A percentile compares a stretch with the other conserved stretches of the same genome.
Conservation (phyloP, 495 filamentous ascomycete species). For the Coniosporium apollinis region DNA sequence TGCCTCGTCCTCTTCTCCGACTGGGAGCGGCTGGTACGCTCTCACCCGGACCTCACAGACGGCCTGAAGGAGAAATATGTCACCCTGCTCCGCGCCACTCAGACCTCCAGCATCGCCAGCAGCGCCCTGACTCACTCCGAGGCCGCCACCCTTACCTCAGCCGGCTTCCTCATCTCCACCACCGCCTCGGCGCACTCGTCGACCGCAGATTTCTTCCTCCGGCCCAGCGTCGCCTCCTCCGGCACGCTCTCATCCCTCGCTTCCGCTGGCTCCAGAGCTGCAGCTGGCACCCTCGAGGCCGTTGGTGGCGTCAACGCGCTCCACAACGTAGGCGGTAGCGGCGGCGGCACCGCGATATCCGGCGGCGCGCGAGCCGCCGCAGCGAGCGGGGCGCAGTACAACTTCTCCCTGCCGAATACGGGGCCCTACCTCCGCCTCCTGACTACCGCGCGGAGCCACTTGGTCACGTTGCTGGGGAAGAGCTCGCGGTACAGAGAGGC, state of each 20-base stretch:
- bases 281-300: conserved; percentile 46
- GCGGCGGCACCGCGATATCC: conserved; percentile 4
- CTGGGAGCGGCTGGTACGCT: conserved; percentile 39
- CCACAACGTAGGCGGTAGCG: conserved; percentile 36
- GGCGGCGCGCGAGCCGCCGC: conserved; percentile 10
- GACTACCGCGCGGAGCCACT: conserved; percentile 43
- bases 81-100: conserved; percentile 35
- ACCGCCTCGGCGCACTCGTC: conserved; percentile 30
- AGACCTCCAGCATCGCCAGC: conserved; percentile 33
- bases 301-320: conserved; percentile 43
- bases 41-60: conserved; percentile 26
- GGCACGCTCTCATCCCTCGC: conserved; percentile 35
- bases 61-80: conserved; percentile 37
- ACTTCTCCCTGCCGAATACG: conserved; percentile 54
- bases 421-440: conserved; percentile 62
- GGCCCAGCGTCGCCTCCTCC: conserved; percentile 31
- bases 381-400: conserved; percentile 22
- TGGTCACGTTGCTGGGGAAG: conserved; percentile 48
- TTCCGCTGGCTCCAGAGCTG: conserved; percentile 32
- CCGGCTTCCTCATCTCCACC: conserved; percentile 49
- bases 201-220: conserved; percentile 33
- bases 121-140: conserved; percentile 33
- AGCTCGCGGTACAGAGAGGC: conserved; percentile 37
- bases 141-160: conserved; percentile 41
- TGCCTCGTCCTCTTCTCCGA: conserved; percentile 48